Evolutionary conservation across 257 asterid species (phyloP), one percentile per base, ranked within the genome.

Genomic region (Petunia secreta): DNA sequence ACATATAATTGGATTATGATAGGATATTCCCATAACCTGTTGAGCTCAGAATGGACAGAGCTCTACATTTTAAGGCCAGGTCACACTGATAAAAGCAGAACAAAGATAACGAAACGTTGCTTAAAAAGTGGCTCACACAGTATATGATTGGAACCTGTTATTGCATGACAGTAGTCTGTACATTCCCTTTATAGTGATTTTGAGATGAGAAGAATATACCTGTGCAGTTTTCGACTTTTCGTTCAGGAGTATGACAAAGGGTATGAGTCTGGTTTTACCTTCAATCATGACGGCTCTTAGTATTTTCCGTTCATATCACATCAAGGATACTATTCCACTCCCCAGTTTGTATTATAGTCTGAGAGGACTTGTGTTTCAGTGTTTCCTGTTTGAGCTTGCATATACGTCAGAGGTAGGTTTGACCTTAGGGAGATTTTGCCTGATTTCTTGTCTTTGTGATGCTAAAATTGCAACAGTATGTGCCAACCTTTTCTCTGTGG

Each of bases 401-500:
- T 69, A 36, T 69, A 50, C 6, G 2, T 69, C 25, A 34, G 36
- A 46, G 77, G n/a, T 69, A 69, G 41, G 43, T 69, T 46, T 46
- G 40, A 25, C 10, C 25, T 4, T 9, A 69, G 25, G 77, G 16
- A 46, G 59, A 9, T 46, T 38, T 46, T 46, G 41, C 77, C 44
- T 69, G 77, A 69, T 25, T 69, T 46, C 59, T 69, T 46, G 41
- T 69, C 58, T 69, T 69, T 34, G 41, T 46, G 41, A 69, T 69
- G 25, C 43, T 46, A 69, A 69, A 25, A 69, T 69, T 69, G 77
- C 59, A 69, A 46, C 59, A 69, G 14, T 25, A 46, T 69, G 77
- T 25, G 60, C 44, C 77, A 71, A 71, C 34, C 62, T 44, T 25
- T 71, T 71, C 14, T 48, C 62, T 50, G 77, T 71, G 62, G 77